A percentile compares a stretch with the other conserved stretches of the same genome.
phyloP scores from a whole-genome alignment of 345 rosid genomes.

The Iberis pinnata region DNA sequence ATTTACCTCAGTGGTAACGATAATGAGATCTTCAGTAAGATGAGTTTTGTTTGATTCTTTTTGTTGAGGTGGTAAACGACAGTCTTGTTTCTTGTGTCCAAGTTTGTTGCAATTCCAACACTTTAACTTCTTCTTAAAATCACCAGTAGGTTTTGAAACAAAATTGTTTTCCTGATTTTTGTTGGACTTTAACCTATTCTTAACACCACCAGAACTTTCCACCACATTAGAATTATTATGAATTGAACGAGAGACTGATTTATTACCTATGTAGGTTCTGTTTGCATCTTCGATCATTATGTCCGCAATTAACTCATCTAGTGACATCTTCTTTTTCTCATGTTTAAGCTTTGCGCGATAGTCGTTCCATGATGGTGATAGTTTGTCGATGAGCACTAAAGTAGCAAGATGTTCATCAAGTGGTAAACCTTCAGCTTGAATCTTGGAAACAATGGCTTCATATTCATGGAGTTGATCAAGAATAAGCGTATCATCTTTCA shows the following conservation, averaged over 20 bases:
- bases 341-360: not conserved
- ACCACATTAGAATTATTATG: not conserved
- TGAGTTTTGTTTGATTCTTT: not conserved
- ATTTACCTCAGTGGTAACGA: not conserved
- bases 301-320: not conserved
- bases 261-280: not conserved
- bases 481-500: not conserved
- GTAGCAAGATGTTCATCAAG: not conserved
- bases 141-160: not conserved
- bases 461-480: not conserved
- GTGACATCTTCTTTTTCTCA: not conserved
- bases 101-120: not conserved
- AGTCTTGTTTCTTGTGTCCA: not conserved
- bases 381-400: too few relatives aligned
- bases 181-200: not conserved
- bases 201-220: not conserved
- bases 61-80: not conserved
- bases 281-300: not conserved
- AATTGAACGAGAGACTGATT: not conserved
- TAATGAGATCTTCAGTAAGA: not conserved
- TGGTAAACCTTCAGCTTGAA: not conserved
- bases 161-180: too few relatives aligned
- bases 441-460: conserved; percentile 1
- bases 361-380: not conserved
- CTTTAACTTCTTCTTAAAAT: too few relatives aligned